Evolutionary conservation across 2,329 filamentous ascomycete genomes (phyloP).

Genomic region (Aureobasidium mangrovei): DNA sequence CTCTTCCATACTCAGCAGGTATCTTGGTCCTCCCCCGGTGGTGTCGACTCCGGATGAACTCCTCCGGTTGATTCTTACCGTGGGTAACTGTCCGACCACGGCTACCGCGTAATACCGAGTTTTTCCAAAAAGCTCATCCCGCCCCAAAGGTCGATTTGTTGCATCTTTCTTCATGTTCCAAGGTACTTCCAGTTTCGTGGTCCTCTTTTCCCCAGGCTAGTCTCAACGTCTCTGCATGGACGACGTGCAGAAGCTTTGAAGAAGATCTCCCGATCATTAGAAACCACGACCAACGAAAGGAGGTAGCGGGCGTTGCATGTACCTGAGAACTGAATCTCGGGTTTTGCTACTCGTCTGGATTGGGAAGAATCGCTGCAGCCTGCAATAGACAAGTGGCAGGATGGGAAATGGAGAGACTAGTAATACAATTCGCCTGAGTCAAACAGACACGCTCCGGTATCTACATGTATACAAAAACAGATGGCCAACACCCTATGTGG

Average conservation of each 20-base stretch:
- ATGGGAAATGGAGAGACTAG: neutral
- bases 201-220: neutral
- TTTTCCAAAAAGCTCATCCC: neutral
- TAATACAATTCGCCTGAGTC: slow-evolving; percentile 2
- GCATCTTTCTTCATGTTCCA: too few species aligned
- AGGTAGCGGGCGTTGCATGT: neutral
- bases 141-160: neutral
- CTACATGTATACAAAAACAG: slow-evolving; percentile 1
- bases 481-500: neutral
- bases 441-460: neutral
- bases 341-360: neutral
- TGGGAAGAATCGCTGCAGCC: neutral
- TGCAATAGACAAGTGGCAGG: too few species aligned
- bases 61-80: too few species aligned
- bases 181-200: neutral
- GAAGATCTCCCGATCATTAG: neutral
- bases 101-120: too few species aligned
- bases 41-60: neutral
- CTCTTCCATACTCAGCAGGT: neutral
- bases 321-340: neutral
- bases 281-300: too few species aligned
- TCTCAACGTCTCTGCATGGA: slow-evolving; percentile 9
- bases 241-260: slow-evolving; percentile 8
- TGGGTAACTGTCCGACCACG: too few species aligned
- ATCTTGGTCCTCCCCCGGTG: too few species aligned